These are phyloP conservation scores for Asterochloris erici DNA, from an alignment of 139 green algal genomes.

Conservation along the genomic window DNA sequence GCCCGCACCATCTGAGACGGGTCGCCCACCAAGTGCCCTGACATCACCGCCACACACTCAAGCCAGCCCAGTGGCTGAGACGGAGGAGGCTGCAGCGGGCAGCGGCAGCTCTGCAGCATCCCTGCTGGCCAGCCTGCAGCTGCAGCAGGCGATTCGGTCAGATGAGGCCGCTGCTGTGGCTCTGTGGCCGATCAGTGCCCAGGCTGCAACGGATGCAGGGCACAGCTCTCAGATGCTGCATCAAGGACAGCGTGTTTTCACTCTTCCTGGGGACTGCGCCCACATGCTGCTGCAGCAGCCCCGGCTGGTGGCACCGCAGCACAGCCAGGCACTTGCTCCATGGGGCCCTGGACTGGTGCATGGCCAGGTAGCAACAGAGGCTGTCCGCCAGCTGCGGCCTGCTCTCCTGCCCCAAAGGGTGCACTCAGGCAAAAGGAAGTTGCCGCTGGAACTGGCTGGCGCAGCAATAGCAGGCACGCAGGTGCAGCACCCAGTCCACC, in stretches of 20 bases:
- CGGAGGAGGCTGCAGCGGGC: too few species aligned
- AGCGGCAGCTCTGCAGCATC: too few species aligned
- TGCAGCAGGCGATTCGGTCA: too few species aligned
- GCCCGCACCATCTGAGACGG: too few species aligned
- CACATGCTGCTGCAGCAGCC: constrained; percentile 1
- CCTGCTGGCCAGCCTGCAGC: too few species aligned
- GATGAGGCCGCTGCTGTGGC: too few species aligned
- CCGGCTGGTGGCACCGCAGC: not conserved
- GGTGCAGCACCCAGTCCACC: not conserved
- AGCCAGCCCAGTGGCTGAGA: too few species aligned
- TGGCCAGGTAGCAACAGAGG: not conserved
- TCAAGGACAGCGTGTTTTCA: not conserved
- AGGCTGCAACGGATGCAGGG: too few species aligned
- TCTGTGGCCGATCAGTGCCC: too few species aligned
- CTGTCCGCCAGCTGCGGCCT: not conserved
- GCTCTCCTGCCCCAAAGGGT: not conserved
- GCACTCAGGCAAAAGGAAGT: not conserved
- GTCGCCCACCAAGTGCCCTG: too few species aligned
- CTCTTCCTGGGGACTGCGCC: not conserved
- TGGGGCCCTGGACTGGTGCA: not conserved
- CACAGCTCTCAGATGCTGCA: not conserved
- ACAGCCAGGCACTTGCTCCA: not conserved
- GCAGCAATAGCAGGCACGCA: not conserved
- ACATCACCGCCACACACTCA: too few species aligned
- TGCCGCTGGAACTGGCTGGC: not conserved